A percentile compares a stretch with the other conserved stretches of the same genome.
These are phyloP conservation scores for Thielaviopsis musarum DNA, from an alignment of 2,329 filamentous ascomycete species.

Conservation along the genomic window DNA sequence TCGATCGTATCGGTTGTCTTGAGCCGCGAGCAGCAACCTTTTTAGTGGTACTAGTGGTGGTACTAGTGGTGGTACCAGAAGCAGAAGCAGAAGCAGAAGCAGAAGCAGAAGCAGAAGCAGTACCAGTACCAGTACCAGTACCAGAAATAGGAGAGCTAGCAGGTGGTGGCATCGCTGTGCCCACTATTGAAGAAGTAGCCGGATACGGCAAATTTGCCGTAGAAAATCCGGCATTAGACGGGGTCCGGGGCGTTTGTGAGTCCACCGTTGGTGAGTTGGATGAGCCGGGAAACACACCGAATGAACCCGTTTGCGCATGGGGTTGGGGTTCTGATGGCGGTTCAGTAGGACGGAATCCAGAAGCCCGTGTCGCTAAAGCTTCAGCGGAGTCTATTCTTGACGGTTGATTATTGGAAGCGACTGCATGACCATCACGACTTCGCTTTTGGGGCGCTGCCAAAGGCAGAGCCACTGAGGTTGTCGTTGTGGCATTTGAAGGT, in stretches of 20 bases:
- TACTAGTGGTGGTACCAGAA: not conserved
- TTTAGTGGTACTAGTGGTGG: too few species aligned
- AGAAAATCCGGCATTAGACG: not conserved
- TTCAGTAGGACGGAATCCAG: not conserved
- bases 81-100: not conserved
- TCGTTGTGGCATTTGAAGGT: not conserved
- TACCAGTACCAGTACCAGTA: not conserved
- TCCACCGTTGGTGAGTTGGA: not conserved
- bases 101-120: not conserved
- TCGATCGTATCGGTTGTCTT: slow-evolving; percentile 49
- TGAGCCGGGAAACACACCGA: not conserved
- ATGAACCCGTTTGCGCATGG: not conserved
- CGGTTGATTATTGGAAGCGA: not conserved
- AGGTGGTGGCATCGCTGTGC: not conserved
- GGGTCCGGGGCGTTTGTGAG: not conserved
- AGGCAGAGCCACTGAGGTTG: not conserved
- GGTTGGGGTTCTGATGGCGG: not conserved
- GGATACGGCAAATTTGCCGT: not conserved
- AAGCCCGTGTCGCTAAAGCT: not conserved
- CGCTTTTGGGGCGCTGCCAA: slow-evolving; percentile 2
- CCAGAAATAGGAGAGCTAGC: not conserved
- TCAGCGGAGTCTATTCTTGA: not conserved
- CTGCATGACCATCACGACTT: not conserved
- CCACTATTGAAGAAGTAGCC: not conserved
- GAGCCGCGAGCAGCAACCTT: slow-evolving; percentile 28